A percentile compares a stretch with the other conserved stretches of the same genome.
Evolutionary conservation across 208 protist species (phyloP).

Genomic region (Trypanosoma conorhini): DNA sequence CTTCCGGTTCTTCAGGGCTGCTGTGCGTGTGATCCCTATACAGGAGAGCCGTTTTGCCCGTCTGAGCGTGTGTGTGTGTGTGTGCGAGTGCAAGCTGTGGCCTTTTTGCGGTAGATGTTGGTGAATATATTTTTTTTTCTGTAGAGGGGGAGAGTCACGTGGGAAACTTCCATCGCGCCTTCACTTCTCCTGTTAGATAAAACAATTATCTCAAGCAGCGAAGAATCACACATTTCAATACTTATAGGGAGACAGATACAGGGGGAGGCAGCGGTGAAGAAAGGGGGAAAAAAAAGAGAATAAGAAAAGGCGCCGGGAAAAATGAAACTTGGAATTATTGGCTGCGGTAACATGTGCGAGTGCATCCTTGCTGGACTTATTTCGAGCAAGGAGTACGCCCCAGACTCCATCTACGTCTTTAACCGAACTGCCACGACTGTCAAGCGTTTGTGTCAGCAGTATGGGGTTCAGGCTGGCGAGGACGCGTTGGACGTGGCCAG

Average conservation of each 20-base stretch:
- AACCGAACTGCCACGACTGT: constrained; percentile 56
- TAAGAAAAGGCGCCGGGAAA: neutral
- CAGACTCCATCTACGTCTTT: constrained; percentile 67
- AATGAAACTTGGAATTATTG: constrained; percentile 90
- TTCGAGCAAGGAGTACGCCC: constrained; percentile 21
- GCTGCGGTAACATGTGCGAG: constrained; percentile 93
- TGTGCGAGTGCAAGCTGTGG: no score
- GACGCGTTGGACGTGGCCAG: constrained; percentile 54
- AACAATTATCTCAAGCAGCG: no score
- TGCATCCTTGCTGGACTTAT: constrained; percentile 87
- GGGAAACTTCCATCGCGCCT: no score
- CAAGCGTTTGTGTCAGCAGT: constrained; percentile 43
- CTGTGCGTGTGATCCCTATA: neutral
- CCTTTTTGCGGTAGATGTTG: no score
- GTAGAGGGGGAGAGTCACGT: no score
- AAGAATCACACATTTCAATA: neutral
- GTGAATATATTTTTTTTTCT: no score
- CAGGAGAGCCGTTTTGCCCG: no score
- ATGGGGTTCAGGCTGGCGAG: constrained; percentile 44
- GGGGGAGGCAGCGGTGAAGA: neutral
- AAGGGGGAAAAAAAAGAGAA: neutral
- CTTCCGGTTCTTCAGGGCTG: neutral
- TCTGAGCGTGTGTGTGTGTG: no score
- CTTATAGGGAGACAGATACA: neutral
- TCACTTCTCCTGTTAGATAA: no score